phyloP scores from a whole-genome alignment of 1,139 yeast genomes.

The Saccharomycopsis crataegensis region DNA sequence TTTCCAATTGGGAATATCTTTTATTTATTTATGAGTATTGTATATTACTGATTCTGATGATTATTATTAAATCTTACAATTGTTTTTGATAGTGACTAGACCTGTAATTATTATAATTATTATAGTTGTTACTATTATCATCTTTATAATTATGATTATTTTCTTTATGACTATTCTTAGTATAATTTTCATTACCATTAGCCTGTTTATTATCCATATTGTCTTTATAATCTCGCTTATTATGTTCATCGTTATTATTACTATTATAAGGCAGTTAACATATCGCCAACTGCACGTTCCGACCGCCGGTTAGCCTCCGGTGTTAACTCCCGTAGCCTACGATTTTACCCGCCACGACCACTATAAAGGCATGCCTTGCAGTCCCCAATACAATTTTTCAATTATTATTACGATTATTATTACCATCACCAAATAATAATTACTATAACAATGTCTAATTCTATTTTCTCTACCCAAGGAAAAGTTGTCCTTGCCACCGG shows the following conservation, averaged over 20 bases:
- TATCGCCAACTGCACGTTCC: too few species aligned
- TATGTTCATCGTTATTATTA: too few species aligned
- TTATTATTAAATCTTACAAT: too few species aligned
- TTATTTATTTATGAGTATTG: not conserved
- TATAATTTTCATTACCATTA: not conserved
- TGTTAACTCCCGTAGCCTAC: too few species aligned
- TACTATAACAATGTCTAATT: not conserved
- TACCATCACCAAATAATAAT: not conserved
- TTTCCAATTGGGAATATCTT: not conserved
- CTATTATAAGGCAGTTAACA: too few species aligned
- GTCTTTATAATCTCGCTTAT: not conserved
- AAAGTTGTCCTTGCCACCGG: conserved; percentile 37
- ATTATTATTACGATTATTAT: not conserved
- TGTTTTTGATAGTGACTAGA: not conserved
- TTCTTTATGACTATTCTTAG: not conserved
- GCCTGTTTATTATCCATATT: not conserved
- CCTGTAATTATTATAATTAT: not conserved
- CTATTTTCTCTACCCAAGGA: conserved; percentile 23
- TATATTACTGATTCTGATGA: not conserved
- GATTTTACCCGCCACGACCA: too few species aligned
- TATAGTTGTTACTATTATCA: not conserved
- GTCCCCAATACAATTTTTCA: not conserved
- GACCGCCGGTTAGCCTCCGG: too few species aligned
- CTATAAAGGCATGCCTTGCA: too few species aligned
- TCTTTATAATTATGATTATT: not conserved